These are phyloP conservation scores for Letharia lupina DNA, from an alignment of 495 filamentous ascomycete species.

Conservation along the genomic window DNA sequence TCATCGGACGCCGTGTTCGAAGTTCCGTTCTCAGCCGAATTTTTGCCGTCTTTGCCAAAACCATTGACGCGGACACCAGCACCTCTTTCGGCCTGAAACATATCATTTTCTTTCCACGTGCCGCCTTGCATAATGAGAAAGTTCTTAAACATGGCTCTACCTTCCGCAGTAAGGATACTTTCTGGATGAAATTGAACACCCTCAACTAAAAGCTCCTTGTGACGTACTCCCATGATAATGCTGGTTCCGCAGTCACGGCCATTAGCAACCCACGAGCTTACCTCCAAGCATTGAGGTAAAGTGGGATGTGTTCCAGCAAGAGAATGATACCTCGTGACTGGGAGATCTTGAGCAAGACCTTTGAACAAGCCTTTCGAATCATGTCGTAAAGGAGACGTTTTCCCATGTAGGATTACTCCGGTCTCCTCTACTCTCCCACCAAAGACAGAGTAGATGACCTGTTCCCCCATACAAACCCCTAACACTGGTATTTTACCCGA, in stretches of 20 bases:
- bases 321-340: constrained; percentile 93
- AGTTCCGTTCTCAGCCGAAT: constrained; percentile 18
- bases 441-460: constrained; percentile 90
- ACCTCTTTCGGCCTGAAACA: neutral
- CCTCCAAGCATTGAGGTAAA: constrained; percentile 77
- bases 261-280: constrained; percentile 68
- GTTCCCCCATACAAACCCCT: constrained; percentile 96
- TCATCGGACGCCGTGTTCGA: constrained; percentile 16
- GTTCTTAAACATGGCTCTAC: constrained; percentile 82
- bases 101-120: constrained; percentile 75
- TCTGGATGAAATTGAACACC: constrained; percentile 98
- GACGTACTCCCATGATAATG: constrained; percentile 93
- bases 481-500: constrained; percentile 95
- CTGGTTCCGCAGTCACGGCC: constrained; percentile 56
- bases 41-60: constrained; percentile 25
- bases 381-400: constrained; percentile 84
- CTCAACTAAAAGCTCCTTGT: constrained; percentile 82
- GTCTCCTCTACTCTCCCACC: constrained; percentile 87
- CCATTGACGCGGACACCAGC: constrained; percentile 16
- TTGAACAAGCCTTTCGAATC: constrained; percentile 83
- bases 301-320: constrained; percentile 88
- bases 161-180: constrained; percentile 86
- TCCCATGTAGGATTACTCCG: constrained; percentile 94
- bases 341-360: constrained; percentile 63
- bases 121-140: constrained; percentile 81